A percentile compares a stretch with the other conserved stretches of the same genome.
Conservation (phyloP, 2,329 filamentous ascomycete genomes). For the Ophiostoma montium region DNA sequence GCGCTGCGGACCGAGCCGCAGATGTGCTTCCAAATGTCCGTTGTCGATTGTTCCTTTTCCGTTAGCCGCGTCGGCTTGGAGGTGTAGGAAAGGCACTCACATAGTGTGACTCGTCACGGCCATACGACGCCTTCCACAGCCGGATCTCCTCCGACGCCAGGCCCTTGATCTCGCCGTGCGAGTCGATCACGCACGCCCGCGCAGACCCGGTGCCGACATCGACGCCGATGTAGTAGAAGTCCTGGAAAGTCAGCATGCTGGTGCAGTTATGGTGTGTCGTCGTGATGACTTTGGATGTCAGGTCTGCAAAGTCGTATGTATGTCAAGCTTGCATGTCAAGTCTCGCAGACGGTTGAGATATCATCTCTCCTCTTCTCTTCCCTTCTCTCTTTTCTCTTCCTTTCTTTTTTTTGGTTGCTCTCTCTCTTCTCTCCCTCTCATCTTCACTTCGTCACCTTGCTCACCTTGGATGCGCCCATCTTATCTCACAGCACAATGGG, state of each 20-base stretch:
- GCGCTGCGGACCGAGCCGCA: conserved; percentile 76
- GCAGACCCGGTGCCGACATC: conserved; percentile 95
- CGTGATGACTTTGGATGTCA: background rate
- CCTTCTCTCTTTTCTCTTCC: too few relatives aligned
- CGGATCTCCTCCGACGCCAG: conserved; percentile 63
- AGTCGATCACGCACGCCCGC: conserved; percentile 88
- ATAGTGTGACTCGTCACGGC: conserved; percentile 43
- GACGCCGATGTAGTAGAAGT: conserved; percentile 64
- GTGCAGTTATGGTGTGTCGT: too few relatives aligned
- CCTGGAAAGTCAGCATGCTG: background rate
- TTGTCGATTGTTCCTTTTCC: conserved; percentile 81
- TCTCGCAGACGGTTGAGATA: too few relatives aligned
- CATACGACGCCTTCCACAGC: conserved; percentile 63
- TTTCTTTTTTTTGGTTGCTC: too few relatives aligned
- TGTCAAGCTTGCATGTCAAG: too few relatives aligned
- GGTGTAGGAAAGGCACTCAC: conserved; percentile 26
- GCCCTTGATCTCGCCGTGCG: conserved; percentile 72
- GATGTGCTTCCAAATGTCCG: conserved; percentile 92
- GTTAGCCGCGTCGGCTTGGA: background rate
- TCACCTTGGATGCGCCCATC: too few relatives aligned
- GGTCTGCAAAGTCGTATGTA: background rate
- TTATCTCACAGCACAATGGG: too few relatives aligned
- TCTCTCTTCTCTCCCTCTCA: too few relatives aligned
- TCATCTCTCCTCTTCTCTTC: too few relatives aligned
- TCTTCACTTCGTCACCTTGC: too few relatives aligned